phyloP scores from a whole-genome alignment of 345 rosid species.

The Erysimum cheiranthoides region DNA sequence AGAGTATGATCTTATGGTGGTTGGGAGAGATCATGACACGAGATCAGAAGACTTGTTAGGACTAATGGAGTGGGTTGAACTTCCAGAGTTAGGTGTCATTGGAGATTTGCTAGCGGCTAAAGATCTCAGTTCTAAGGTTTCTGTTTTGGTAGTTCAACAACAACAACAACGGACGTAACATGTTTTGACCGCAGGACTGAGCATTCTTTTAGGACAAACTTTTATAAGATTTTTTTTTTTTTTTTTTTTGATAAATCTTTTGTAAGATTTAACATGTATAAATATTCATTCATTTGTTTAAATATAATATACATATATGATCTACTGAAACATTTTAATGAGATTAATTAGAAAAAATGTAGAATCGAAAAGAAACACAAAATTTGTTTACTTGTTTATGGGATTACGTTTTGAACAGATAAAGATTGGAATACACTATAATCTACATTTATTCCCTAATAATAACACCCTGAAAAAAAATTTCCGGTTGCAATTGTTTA shows the following conservation, averaged over 20 bases:
- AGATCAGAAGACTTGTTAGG: conserved; percentile 9
- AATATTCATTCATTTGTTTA: background rate
- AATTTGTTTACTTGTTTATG: background rate
- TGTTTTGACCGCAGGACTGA: background rate
- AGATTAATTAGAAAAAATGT: no score
- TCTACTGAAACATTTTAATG: no score
- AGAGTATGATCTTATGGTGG: conserved; percentile 31
- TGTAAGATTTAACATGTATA: no score
- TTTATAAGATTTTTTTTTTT: background rate
- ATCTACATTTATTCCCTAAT: no score
- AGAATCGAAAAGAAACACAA: background rate
- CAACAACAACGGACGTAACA: conserved; percentile 4
- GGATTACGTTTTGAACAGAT: no score
- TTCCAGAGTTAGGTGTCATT: conserved; percentile 39
- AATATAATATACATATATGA: background rate
- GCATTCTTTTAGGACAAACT: background rate
- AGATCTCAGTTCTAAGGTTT: conserved; percentile 27
- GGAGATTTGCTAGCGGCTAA: conserved; percentile 38
- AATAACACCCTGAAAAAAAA: no score
- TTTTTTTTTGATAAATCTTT: no score
- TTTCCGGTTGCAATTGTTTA: no score
- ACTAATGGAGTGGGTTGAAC: conserved; percentile 34
- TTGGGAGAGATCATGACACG: conserved; percentile 34
- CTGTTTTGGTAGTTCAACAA: conserved; percentile 43
- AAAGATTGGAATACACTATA: no score